Evolutionary conservation across 352 stramenopile genomes (phyloP), one percentile per base, ranked within the genome.

Genomic region (Phytophthora tubulina): DNA sequence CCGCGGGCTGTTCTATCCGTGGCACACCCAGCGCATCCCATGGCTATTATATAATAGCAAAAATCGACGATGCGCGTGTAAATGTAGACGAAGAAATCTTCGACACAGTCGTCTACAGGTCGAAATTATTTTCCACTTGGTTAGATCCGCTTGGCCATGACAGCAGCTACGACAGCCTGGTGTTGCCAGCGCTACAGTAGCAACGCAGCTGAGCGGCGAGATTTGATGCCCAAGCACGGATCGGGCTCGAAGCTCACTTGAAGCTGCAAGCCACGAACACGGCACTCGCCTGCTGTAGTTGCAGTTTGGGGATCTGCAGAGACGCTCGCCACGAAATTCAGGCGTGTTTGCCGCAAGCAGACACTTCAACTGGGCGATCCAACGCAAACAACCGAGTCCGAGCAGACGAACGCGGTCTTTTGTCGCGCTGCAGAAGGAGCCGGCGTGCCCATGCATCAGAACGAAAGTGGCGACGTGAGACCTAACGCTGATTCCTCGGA

Each of bases 331-430:
- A 48, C 33, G 52, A 46, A 59, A 48, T 59, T 59, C 33, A 21
- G 39, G 55, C 54, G 54, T 51, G 39, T 39, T 46, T 10, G 13
- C 9, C 33, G 32, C 17, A 31, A 10, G 8, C 15, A 27, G 21
- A 7, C 14, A 36, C 51, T 70, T 63, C 63, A 70, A 70, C 53
- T 17, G 33, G 42, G 52, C 63, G 45, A 64, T 63, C 52, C 61
- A 64, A 6, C 44, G 33, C 44, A 55, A 55, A 49, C 45, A 53
- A 54, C 9, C 52, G 33, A 58, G 33, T 21, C 49, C n/a, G 36
- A 54, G 42, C 41, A 63, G 41, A 52, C 33, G 30, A 46, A 54
- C 14, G 31, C 64, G 39, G 64, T 67, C 55, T 44, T 70, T 65
- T 36, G 31, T 31, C 58, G 27, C 35, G 11, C 17, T n/a, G 31